A percentile compares a stretch with the other conserved stretches of the same genome.
These are phyloP conservation scores for Cyberlindnera petersonii DNA, from an alignment of 805 yeast genomes.

Conservation along the genomic window DNA sequence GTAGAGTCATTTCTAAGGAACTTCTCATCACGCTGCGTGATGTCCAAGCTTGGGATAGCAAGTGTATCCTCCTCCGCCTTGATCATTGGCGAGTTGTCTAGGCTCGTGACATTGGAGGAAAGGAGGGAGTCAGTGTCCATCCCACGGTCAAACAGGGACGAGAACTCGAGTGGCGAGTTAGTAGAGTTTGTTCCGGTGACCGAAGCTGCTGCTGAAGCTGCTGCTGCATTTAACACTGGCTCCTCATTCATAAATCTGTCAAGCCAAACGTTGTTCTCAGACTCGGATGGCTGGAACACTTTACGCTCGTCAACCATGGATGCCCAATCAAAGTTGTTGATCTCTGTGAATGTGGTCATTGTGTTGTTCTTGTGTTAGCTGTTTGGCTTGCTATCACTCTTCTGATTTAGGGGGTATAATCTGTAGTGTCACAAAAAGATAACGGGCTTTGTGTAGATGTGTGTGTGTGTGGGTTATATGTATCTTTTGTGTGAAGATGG, in stretches of 20 bases:
- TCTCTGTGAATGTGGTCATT: slow-evolving; percentile 23
- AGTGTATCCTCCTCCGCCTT: slow-evolving; percentile 23
- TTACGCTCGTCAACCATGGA: slow-evolving; percentile 20
- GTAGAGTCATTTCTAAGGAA: slow-evolving; percentile 15
- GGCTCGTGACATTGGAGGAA: slow-evolving; percentile 25
- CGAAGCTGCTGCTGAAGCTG: slow-evolving; percentile 13
- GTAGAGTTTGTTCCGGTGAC: no score
- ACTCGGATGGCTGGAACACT: slow-evolving; percentile 12
- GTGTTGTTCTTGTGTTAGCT: no score
- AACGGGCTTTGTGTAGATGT: no score
- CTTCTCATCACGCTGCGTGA: not conserved
- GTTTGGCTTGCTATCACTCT: no score
- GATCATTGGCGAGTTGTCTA: slow-evolving; percentile 30
- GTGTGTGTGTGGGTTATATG: no score
- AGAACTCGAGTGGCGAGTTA: slow-evolving; percentile 29
- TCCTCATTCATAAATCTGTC: slow-evolving; percentile 21
- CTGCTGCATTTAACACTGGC: slow-evolving; percentile 5
- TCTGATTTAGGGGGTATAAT: no score
- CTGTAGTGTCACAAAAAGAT: no score
- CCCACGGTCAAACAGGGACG: slow-evolving; percentile 25
- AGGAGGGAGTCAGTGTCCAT: slow-evolving; percentile 19
- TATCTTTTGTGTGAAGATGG: no score
- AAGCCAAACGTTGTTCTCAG: slow-evolving; percentile 23
- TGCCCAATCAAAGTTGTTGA: slow-evolving; percentile 27
- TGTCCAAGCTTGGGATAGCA: slow-evolving; percentile 5